Evolutionary conservation across 148 eudicot species (phyloP).

Genomic region (Rheum nobile): DNA sequence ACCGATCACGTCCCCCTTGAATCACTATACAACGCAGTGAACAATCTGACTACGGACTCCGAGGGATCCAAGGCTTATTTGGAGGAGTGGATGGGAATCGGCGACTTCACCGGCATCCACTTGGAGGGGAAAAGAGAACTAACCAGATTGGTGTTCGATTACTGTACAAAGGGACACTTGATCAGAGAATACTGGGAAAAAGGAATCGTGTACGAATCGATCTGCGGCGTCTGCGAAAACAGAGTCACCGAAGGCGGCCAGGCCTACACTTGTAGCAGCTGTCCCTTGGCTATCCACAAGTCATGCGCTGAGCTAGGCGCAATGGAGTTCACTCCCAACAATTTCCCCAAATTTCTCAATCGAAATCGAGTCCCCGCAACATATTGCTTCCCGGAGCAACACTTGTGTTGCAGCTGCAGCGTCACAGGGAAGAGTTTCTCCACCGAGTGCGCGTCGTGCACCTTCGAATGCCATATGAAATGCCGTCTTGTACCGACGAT

Average conservation of each 20-base stretch:
- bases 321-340: neutral
- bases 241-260: neutral
- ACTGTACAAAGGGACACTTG: neutral
- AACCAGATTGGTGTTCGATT: neutral
- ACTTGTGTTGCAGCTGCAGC: neutral
- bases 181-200: neutral
- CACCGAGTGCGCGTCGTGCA: neutral
- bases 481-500: neutral
- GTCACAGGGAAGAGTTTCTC: neutral
- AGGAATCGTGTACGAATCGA: neutral
- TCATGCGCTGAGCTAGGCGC: neutral
- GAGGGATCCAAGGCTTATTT: neutral
- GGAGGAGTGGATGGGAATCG: neutral
- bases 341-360: neutral
- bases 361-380: neutral
- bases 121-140: neutral
- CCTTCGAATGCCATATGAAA: neutral
- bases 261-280: neutral
- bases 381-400: neutral
- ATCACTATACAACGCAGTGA: neutral
- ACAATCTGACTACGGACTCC: neutral
- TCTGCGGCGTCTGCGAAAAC: neutral
- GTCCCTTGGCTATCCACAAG: neutral
- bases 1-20: neutral
- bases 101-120: neutral